A percentile compares a stretch with the other conserved stretches of the same genome.
These are phyloP conservation scores for Celoporthe dispersa DNA, from an alignment of 2,329 filamentous ascomycete species.

Conservation along the genomic window DNA sequence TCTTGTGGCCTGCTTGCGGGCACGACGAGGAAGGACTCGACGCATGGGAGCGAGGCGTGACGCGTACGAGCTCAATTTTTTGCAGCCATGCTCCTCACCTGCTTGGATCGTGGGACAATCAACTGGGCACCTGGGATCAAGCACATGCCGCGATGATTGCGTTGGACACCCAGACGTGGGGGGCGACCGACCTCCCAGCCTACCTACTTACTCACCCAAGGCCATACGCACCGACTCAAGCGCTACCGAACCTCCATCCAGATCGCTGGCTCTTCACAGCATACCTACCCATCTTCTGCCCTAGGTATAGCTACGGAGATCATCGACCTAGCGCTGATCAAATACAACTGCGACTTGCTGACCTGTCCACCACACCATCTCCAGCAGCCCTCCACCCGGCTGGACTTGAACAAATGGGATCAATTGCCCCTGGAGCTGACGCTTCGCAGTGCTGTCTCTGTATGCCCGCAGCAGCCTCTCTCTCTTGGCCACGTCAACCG, in stretches of 20 bases:
- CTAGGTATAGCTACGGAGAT: background rate
- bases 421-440: background rate
- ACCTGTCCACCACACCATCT: background rate
- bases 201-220: background rate
- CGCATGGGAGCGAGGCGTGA: background rate
- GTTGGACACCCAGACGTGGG: background rate
- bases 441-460: background rate
- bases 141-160: background rate
- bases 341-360: background rate
- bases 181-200: background rate
- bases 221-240: background rate
- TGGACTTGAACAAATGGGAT: background rate
- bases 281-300: background rate
- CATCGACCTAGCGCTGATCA: background rate
- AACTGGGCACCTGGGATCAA: background rate
- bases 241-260: background rate
- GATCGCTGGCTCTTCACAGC: background rate
- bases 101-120: background rate
- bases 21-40: constrained; percentile 53
- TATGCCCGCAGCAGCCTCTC: background rate
- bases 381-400: background rate
- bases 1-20: constrained; percentile 46
- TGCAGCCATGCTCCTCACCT: background rate
- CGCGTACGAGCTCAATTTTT: background rate
- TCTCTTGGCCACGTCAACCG: background rate